Base-by-base conservation (phyloP, 116 monocot genomes). In the Iris pallida region DNA sequence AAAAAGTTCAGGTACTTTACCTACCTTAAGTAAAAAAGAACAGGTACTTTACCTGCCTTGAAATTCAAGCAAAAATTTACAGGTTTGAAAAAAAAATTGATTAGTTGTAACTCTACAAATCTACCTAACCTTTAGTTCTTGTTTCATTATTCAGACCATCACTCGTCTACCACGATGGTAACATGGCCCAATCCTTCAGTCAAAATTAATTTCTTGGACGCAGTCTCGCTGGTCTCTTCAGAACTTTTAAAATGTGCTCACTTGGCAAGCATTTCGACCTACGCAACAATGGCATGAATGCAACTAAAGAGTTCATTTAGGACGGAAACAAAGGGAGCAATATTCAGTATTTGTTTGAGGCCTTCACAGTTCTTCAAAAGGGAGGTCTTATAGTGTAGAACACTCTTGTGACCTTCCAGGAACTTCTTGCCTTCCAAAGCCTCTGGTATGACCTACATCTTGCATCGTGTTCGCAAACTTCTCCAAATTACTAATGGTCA, bases 401-500 rank as follows among this genome's bases (percentile, higher is more conserved):
- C 63, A 52, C 63, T 72, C 63, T 72, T 72, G 63, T 72, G 53
- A 54, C 62, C 45, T 45, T 53, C 45, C 14, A 48, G 60, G 16
- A 71, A 11, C 4, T 71, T 77, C 16, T 51, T 52, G 71, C 61
- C 71, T 15, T 16, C 47, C 45, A 20, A 7, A 51, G 4, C 14
- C 4, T 30, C 51, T 57, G 55, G 51, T n/a, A n/a, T n/a, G n/a
- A 52, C 75, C 13, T n/a, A n/a, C n/a, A n/a, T n/a, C n/a, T n/a
- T 63, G 13, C 7, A 85, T 57, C 48, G 56, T 74, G 63, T 18
- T 46, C 3, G 82, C 78, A 5, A 89, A 82, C 47, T 75, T 82
- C 14, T 80, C 79, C 5, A 82, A n/a, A 14, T 85, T 79, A 42
- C 6, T 10, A 3, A n/a, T n/a, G n/a, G n/a, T 65, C 45, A 86